phyloP scores from a whole-genome alignment of 345 rosid species.

The Eutrema heterophyllum region DNA sequence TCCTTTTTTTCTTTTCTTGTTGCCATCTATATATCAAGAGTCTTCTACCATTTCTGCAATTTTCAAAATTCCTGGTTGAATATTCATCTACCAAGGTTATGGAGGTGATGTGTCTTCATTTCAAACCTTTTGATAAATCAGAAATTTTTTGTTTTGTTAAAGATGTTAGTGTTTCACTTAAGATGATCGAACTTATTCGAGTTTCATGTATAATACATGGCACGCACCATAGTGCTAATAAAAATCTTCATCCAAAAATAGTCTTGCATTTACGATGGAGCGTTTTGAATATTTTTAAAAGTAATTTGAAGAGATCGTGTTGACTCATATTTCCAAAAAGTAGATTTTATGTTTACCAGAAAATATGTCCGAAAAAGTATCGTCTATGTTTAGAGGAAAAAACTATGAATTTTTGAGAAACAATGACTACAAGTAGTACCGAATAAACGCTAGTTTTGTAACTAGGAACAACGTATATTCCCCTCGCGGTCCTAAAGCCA shows the following conservation, averaged over 20 bases:
- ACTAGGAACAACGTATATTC: not conserved
- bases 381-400: not conserved
- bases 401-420: not conserved
- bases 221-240: not conserved
- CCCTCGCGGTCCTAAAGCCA: not conserved
- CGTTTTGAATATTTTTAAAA: not conserved
- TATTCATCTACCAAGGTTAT: not conserved
- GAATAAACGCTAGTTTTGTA: not conserved
- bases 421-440: not conserved
- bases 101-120: not conserved
- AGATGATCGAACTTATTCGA: not conserved
- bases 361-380: not conserved
- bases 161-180: not conserved
- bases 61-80: not conserved
- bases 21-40: not conserved
- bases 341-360: not conserved
- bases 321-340: not conserved
- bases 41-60: not conserved
- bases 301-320: not conserved
- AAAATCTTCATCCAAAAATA: not conserved
- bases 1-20: not conserved
- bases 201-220: not conserved
- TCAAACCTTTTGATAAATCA: not conserved
- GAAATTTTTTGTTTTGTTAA: not conserved
- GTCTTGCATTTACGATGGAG: not conserved